Evolutionary conservation across 1,284 basidiomycete genomes (phyloP).

Genomic region (Wolfiporia cocos): DNA sequence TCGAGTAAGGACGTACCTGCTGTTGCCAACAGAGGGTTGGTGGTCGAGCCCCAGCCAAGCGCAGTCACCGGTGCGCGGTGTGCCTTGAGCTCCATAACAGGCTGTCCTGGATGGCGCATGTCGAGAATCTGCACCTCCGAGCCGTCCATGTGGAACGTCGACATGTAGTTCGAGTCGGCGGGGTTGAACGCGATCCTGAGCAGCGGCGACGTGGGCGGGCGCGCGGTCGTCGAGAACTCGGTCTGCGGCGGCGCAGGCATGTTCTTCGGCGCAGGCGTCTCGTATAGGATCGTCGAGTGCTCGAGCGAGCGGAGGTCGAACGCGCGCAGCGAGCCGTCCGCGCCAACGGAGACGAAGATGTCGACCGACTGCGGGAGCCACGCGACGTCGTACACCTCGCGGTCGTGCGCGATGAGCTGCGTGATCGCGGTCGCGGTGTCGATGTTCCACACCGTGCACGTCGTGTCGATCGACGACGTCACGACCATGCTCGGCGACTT

Average conservation of each 20-base stretch:
- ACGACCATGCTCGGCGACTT: slow-evolving; percentile 84
- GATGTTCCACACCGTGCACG: slow-evolving; percentile 97
- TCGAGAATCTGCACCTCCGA: slow-evolving; percentile 85
- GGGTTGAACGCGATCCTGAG: slow-evolving; percentile 86
- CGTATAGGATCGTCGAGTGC: slow-evolving; percentile 98
- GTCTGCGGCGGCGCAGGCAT: slow-evolving; percentile 44
- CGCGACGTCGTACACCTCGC: slow-evolving; percentile 95
- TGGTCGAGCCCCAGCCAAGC: slow-evolving; percentile 82
- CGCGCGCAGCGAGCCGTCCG: slow-evolving; percentile 93
- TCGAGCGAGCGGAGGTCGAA: slow-evolving; percentile 96
- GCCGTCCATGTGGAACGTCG: slow-evolving; percentile 91
- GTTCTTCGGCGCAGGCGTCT: slow-evolving; percentile 79
- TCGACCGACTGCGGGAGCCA: slow-evolving; percentile 99
- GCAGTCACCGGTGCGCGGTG: slow-evolving; percentile 78
- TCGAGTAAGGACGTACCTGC: slow-evolving; percentile 50
- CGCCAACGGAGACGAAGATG: slow-evolving; percentile 97
- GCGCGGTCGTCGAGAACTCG: slow-evolving; percentile 51
- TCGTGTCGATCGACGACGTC: slow-evolving; percentile 95
- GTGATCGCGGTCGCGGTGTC: slow-evolving; percentile 94
- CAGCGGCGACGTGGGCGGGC: slow-evolving; percentile 76
- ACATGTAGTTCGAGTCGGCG: slow-evolving; percentile 84
- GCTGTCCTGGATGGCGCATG: slow-evolving; percentile 90
- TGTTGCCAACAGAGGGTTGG: slow-evolving; percentile 78
- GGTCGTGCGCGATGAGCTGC: slow-evolving; percentile 96
- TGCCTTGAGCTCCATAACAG: slow-evolving; percentile 84